Base-by-base conservation (phyloP, 2,329 filamentous ascomycete species). In the Colletotrichum sp. region DNA sequence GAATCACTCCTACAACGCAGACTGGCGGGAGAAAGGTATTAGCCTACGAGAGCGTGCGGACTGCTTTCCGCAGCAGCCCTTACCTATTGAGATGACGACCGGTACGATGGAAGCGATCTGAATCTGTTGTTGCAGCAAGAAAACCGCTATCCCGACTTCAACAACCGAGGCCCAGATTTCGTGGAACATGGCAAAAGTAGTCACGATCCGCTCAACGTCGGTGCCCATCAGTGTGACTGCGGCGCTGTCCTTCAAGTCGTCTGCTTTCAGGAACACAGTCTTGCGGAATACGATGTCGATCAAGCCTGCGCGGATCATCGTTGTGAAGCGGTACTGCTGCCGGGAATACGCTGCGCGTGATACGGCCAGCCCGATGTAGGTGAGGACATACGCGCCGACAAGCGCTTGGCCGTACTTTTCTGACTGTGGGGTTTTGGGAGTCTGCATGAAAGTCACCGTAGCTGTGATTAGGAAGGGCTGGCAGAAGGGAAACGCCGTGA, bases 1-100 rank as follows among this genome's bases (percentile, higher is more conserved):
- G 58, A 77, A 85, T 33, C 78, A 81, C 66, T 81, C 73, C 47
- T 82, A 78, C 13, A 81, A 84, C 64, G 80, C 82, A 80, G 5
- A 77, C 36, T 79, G 84, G 34, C 12, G 11, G 2, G 86, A 78
- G 7, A 43, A 29, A 29, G 4, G n/a, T 16, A 58, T 29, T 29
- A 16, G 31, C 5, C 27, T n/a, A 24, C 21, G 15, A 15, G 47
- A 24, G 18, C 34, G 13, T 3, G 6, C 6, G 13, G 6, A 54
- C 9, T 6, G 1, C 9, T 15, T n/a, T 24, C 47, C 47, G 7
- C 7, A 18, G 2, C n/a, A 12, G 24, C 16, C 64, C 8, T 87
- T 80, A 74, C 82, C 86, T 27, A 87, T 84, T 1, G 85, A 86
- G 54, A 89, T 75, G 3, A 77, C 84, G n/a, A 89, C 82, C 59